phyloP scores from a whole-genome alignment of 805 yeast genomes.

The Osmozyma mogii region DNA sequence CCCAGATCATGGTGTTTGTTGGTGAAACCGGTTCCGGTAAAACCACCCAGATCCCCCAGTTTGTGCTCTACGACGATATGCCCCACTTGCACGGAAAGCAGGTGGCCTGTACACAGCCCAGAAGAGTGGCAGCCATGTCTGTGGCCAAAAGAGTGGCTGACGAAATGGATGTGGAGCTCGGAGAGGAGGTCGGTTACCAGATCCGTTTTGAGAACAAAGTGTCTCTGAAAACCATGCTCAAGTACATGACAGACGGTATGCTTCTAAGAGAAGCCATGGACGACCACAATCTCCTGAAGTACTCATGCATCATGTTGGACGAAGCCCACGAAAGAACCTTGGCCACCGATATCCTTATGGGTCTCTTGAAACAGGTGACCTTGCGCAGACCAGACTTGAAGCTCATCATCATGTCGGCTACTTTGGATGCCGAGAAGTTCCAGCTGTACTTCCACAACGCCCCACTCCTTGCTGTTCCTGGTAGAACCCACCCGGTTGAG shows the following conservation, averaged over 20 bases:
- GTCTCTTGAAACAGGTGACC: slow-evolving; percentile 77
- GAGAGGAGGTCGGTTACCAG: slow-evolving; percentile 92
- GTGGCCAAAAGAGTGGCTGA: slow-evolving; percentile 97
- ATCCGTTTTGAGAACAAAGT: slow-evolving; percentile 92
- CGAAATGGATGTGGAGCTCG: slow-evolving; percentile 89
- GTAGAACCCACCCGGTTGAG: slow-evolving; percentile 96
- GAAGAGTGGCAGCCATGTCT: slow-evolving; percentile 98
- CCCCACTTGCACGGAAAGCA: slow-evolving; percentile 78
- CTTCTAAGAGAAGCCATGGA: slow-evolving; percentile 94
- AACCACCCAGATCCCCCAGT: slow-evolving; percentile 97
- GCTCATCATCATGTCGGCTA: slow-evolving; percentile 94
- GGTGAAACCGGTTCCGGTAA: slow-evolving; percentile 99
- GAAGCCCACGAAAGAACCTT: slow-evolving; percentile 98
- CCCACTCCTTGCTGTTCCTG: slow-evolving; percentile 93
- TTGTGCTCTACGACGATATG: slow-evolving; percentile 85
- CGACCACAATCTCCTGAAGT: slow-evolving; percentile 72
- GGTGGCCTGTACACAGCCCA: slow-evolving; percentile 94
- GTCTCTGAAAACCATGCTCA: slow-evolving; percentile 68
- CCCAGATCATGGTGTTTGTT: slow-evolving; percentile 95
- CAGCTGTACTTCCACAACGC: slow-evolving; percentile 86
- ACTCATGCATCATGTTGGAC: slow-evolving; percentile 87
- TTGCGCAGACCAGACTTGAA: slow-evolving; percentile 79
- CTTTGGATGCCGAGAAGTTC: slow-evolving; percentile 93
- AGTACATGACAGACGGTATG: slow-evolving; percentile 99
- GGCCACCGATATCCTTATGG: slow-evolving; percentile 96